Conservation (phyloP, 2,329 filamentous ascomycete species). For the Apiospora koreana region DNA sequence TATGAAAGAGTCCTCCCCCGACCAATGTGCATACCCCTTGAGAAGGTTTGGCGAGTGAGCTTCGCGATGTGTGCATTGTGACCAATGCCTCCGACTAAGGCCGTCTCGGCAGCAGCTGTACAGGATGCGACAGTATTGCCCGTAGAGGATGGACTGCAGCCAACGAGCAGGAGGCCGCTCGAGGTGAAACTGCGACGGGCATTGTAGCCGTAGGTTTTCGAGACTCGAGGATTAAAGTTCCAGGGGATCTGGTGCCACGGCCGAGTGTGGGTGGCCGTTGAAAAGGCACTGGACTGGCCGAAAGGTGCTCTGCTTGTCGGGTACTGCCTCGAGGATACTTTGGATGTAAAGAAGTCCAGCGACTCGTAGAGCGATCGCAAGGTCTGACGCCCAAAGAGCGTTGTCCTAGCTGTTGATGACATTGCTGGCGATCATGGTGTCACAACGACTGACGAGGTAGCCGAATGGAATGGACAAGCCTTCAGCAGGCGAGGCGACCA, state of each 20-base stretch:
- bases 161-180: conserved; percentile 54
- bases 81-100: conserved; percentile 25
- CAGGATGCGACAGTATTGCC: conserved; percentile 40
- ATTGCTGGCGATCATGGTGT: conserved; percentile 33
- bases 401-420: conserved; percentile 34
- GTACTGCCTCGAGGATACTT: conserved; percentile 23
- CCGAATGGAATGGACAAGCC: conserved; percentile 7
- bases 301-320: conserved; percentile 14
- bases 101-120: conserved; percentile 39
- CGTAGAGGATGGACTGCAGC: conserved; percentile 41
- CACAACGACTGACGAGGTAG: conserved; percentile 12
- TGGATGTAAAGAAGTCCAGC: conserved; percentile 26
- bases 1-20: conserved; percentile 24
- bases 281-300: conserved; percentile 21
- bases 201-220: conserved; percentile 38
- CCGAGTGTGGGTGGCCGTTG: conserved; percentile 17
- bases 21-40: conserved; percentile 32
- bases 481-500: conserved; percentile 7
- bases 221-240: conserved; percentile 22
- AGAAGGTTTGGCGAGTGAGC: conserved; percentile 39
- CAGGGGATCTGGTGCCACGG: conserved; percentile 29
- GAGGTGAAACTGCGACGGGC: conserved; percentile 55
- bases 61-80: conserved; percentile 36
- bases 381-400: conserved; percentile 30
- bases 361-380: conserved; percentile 32